Evolutionary conservation across 1,284 basidiomycete genomes (phyloP), one percentile per base, ranked within the genome.

Genomic region (Pseudozyma pruni): DNA sequence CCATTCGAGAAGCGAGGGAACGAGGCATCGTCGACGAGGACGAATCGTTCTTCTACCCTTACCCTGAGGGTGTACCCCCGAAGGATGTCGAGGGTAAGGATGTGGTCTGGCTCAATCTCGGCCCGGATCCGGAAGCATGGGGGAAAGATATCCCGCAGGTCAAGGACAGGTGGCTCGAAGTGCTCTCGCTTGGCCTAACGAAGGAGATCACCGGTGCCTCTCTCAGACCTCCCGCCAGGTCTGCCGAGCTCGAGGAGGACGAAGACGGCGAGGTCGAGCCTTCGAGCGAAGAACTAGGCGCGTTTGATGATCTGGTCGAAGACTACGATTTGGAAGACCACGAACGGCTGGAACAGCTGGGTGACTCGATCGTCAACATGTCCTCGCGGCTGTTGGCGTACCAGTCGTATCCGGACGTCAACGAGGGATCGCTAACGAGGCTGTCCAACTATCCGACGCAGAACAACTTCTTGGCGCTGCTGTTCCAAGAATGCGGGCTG

Each of bases 281-380:
- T 13, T 20, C n/a, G 17, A 13, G 17, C 22, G 37, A 33, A 22
- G 49, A 48, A 14, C 42, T 35, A n/a, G 23, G 42, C 8, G 44
- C 27, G 2, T 61, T 72, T 22, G 37, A 47, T 23, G 52, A 68
- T 35, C 39, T 72, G 7, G 70, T 72, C 2, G 59, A 68, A 5
- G 64, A 72, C 49, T 72, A 50, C 40, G 70, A 72, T 23, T 42
- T 72, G 2, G 70, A 72, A 47, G 60, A 72, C 35, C 60, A 72
- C 49, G 70, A 72, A 34, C 43, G 70, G 14, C 34, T 72, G 20
- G 70, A 72, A 23, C 70, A 72, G 38, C 53, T 72, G 9, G 70
- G 70, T 19, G 70, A 72, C 29, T 68, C 64, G 22, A 68, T 72
- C 34, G 70, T 72, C 51, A 72, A 72, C 50, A 68, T 72, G 70